These are phyloP conservation scores for Phyllachora maydis DNA, from an alignment of 2,329 filamentous ascomycete species.

Conservation along the genomic window DNA sequence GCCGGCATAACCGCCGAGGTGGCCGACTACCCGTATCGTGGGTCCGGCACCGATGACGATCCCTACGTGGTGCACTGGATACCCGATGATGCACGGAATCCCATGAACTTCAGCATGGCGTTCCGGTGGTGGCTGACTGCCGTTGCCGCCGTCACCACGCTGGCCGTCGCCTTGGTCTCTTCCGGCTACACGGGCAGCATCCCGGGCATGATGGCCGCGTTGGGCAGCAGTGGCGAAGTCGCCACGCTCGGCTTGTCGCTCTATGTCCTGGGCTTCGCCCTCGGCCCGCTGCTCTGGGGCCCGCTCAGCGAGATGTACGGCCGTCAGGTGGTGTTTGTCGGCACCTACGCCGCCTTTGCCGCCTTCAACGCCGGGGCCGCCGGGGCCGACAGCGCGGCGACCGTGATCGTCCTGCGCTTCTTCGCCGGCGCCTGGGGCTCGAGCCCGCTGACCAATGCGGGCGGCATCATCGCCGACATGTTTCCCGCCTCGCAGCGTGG, in stretches of 20 bases:
- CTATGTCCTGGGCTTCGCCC: slow-evolving; percentile 34
- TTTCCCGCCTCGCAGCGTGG: slow-evolving; percentile 30
- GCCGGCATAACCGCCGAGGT: slow-evolving; percentile 21
- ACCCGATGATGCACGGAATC: slow-evolving; percentile 32
- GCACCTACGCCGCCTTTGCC: slow-evolving; percentile 32
- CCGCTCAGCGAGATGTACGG: slow-evolving; percentile 38
- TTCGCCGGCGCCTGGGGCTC: slow-evolving; percentile 42
- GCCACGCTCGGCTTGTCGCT: slow-evolving; percentile 26
- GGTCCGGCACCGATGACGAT: slow-evolving; percentile 28
- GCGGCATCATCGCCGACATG: slow-evolving; percentile 41
- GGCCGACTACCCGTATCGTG: slow-evolving; percentile 5
- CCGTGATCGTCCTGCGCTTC: slow-evolving; percentile 41
- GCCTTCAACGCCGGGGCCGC: slow-evolving; percentile 40
- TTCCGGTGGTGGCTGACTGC: slow-evolving; percentile 18
- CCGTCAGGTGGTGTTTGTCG: slow-evolving; percentile 34
- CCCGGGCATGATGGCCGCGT: slow-evolving; percentile 15
- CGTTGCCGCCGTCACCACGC: slow-evolving; percentile 2
- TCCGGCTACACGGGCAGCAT: slow-evolving; percentile 23
- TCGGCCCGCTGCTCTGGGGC: slow-evolving; percentile 37
- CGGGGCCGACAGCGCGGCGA: slow-evolving; percentile 32
- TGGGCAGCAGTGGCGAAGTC: slow-evolving; percentile 17
- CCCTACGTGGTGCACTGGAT: slow-evolving; percentile 28
- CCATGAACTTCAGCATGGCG: slow-evolving; percentile 18
- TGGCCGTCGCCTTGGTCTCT: slow-evolving; percentile 28
- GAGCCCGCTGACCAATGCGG: slow-evolving; percentile 39